These are phyloP conservation scores for Melaleuca alternifolia DNA, from an alignment of 345 rosid genomes.

Conservation along the genomic window DNA sequence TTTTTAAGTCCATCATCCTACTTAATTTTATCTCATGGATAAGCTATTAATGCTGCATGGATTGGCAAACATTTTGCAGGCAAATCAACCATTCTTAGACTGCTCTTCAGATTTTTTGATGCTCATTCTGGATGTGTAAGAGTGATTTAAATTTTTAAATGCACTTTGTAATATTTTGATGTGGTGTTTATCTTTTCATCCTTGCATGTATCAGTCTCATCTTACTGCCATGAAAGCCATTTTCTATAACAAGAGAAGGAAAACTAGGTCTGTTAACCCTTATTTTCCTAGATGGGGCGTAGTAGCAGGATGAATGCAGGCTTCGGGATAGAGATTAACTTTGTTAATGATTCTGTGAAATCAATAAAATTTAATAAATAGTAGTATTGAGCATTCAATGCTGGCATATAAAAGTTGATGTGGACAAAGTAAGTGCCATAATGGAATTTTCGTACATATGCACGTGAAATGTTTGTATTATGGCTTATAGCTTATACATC, in stretches of 20 bases:
- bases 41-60: not conserved
- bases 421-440: not conserved
- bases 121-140: constrained; percentile 80
- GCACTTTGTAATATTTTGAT: not conserved
- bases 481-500: not conserved
- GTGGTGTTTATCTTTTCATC: not conserved
- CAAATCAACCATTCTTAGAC: constrained; percentile 89
- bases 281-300: not conserved
- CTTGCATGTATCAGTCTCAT: not conserved
- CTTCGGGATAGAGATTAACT: not conserved
- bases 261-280: not conserved
- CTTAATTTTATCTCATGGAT: not conserved
- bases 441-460: not conserved
- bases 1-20: not conserved
- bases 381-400: not conserved
- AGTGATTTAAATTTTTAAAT: not conserved
- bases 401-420: not conserved
- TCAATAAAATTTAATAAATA: not conserved
- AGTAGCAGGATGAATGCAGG: not conserved
- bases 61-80: constrained; percentile 37
- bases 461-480: not conserved
- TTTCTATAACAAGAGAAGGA: not conserved
- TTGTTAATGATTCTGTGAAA: not conserved
- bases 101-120: constrained; percentile 85
- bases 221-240: not conserved